Evolutionary conservation across 176 grass and related monocot species (phyloP).

Genomic region (Lolium perenne): DNA sequence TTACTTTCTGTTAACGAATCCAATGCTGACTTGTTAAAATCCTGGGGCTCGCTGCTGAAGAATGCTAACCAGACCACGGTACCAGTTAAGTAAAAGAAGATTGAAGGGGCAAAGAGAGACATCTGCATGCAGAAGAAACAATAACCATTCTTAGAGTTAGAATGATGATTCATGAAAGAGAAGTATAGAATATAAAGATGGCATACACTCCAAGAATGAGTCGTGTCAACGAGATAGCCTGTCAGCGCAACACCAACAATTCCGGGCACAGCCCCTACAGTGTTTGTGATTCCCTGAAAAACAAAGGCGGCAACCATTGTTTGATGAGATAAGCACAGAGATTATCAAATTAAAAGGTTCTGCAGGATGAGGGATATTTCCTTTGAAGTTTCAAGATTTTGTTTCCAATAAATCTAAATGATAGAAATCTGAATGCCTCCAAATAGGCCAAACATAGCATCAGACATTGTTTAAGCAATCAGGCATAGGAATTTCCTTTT

Average conservation of each 20-base stretch:
- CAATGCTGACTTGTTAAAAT: slow-evolving; percentile 50
- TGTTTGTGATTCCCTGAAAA: slow-evolving; percentile 92
- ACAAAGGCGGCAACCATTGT: slow-evolving; percentile 14
- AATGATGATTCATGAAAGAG: not conserved
- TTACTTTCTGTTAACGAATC: not conserved
- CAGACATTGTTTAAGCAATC: not conserved
- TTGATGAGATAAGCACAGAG: not conserved
- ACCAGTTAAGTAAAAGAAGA: slow-evolving; percentile 97
- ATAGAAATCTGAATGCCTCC: not conserved
- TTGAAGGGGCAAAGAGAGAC: slow-evolving; percentile 89
- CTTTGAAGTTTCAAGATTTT: not conserved
- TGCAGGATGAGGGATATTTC: not conserved
- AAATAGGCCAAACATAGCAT: not conserved
- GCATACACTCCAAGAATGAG: slow-evolving; percentile 99
- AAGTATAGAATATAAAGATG: not conserved
- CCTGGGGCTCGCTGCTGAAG: slow-evolving; percentile 84
- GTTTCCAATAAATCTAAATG: not conserved
- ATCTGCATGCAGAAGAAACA: slow-evolving; percentile 52
- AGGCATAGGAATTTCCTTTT: not conserved
- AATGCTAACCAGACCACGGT: slow-evolving; percentile 87
- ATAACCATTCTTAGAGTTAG: slow-evolving; percentile 1
- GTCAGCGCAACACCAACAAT: slow-evolving; percentile 82
- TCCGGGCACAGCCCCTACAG: slow-evolving; percentile 84
- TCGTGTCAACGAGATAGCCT: slow-evolving; percentile 89
- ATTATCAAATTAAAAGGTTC: not conserved